Evolutionary conservation across 257 asterid species (phyloP), one percentile per base, ranked within the genome.

Genomic region (Dorcoceras hygrometricum): DNA sequence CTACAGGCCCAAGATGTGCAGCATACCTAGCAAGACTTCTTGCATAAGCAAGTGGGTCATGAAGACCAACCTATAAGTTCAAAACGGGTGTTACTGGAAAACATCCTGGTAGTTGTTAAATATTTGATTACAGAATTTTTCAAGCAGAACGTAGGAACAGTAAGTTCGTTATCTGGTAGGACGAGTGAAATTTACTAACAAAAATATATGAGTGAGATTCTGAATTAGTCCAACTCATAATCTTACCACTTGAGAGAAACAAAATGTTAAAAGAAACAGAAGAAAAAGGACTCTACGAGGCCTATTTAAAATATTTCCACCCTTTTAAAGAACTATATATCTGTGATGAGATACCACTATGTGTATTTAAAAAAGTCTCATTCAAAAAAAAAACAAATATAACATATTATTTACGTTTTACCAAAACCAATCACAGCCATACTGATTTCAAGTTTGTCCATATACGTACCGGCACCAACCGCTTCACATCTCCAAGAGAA

Each of bases 1-100:
- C 89, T 54, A 76, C 78, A 1, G 97, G 96, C 68, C 99, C 99
- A 19, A 94, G 93, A 79, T 82, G 80, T 19, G 95, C 91, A 10
- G 97, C 95, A 62, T 61, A 94, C 65, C 91, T 81, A 23, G 97
- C 92, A 34, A 88, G 80, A 83, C 97, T 93, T 73, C 95, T 87
- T 5, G 94, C 94, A 69, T 86, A 93, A 51, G 84, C 85, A 46
- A 90, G 87, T 16, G 88, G 87, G 57, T 88, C 96, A n/a, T 85
- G 92, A 39, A 84, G 81, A 62, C 99, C 97, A 1, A 94, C 96
- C 99, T 94, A 91, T 57, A 69, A 2, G 71, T 23, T 62, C 55
- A 62, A 31, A 59, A 61, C 32, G 43, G 32, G 48, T 20, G 54
- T 54, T 27, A 54, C 54, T 16, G 54, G 39, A 27, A 55, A 56